These are phyloP conservation scores for Melampsora medusae DNA, from an alignment of 1,284 basidiomycete species.

Conservation along the genomic window DNA sequence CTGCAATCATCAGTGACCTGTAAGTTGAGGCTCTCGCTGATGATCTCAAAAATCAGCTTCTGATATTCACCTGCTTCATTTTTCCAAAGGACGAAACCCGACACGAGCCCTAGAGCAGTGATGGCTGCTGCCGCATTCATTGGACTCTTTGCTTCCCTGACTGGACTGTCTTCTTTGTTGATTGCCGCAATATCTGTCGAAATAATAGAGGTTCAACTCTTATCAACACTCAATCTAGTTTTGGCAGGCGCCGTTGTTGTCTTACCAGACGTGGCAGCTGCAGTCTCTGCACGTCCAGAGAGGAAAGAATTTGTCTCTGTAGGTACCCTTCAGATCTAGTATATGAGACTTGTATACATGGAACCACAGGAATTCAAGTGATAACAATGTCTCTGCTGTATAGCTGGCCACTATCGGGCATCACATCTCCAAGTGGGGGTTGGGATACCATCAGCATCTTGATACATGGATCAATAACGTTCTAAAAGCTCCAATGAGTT, in stretches of 20 bases:
- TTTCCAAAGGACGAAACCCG: conserved; percentile 1
- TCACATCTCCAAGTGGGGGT: conserved; percentile 1
- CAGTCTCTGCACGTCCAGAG: neutral
- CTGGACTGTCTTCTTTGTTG: neutral
- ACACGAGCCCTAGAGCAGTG: neutral
- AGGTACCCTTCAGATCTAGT: neutral
- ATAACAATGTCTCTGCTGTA: neutral
- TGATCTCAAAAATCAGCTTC: neutral
- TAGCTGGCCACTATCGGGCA: conserved; percentile 1
- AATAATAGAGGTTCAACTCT: conserved; percentile 7
- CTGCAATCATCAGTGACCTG: conserved; percentile 1
- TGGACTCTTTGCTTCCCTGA: conserved; percentile 4
- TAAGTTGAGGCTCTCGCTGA: neutral
- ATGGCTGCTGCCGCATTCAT: neutral
- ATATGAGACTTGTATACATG: neutral
- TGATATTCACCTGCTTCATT: neutral
- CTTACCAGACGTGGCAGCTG: neutral
- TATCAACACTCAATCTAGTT: neutral
- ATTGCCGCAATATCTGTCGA: neutral
- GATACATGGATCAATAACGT: neutral
- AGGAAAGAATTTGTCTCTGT: conserved; percentile 2
- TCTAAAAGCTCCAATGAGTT: neutral
- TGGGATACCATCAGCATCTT: conserved; percentile 1
- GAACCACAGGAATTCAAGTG: too few relatives aligned
- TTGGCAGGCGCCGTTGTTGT: neutral